Conservation (phyloP, 2,329 filamentous ascomycete species). For the Trichoderma harzianum region DNA sequence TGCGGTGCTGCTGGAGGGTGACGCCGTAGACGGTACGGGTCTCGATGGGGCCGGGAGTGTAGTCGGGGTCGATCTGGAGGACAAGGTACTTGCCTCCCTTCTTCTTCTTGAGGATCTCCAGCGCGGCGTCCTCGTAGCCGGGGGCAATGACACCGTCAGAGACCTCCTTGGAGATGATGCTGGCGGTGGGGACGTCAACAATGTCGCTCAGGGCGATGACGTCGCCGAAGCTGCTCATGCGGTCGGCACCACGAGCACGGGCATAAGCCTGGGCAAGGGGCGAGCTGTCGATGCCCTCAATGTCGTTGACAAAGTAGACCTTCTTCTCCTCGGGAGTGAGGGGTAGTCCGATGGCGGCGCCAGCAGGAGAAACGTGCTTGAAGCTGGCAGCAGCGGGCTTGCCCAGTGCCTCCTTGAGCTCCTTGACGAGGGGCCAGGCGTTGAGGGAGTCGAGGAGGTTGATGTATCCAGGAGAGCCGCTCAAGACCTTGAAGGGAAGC, state of each 20-base stretch:
- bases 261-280: conserved; percentile 91
- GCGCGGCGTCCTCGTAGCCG: conserved; percentile 76
- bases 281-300: conserved; percentile 82
- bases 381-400: conserved; percentile 93
- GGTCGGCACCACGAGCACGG: conserved; percentile 89
- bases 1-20: conserved; percentile 84
- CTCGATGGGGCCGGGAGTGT: conserved; percentile 77
- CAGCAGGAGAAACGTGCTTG: conserved; percentile 97
- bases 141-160: conserved; percentile 96
- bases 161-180: conserved; percentile 96
- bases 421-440: conserved; percentile 94
- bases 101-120: conserved; percentile 94
- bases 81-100: conserved; percentile 97
- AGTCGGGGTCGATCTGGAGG: conserved; percentile 88
- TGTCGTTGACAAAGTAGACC: conserved; percentile 98
- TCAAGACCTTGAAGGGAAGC: conserved; percentile 91
- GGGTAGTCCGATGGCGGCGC: conserved; percentile 88
- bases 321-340: conserved; percentile 85
- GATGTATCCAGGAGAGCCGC: conserved; percentile 90
- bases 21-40: conserved; percentile 87
- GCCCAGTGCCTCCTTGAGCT: conserved; percentile 83
- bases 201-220: conserved; percentile 89
- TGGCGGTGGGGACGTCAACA: conserved; percentile 89
- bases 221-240: conserved; percentile 98
- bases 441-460: conserved; percentile 96